phyloP scores from a whole-genome alignment of 495 filamentous ascomycete species.

The Lasiosphaeris hirsuta region DNA sequence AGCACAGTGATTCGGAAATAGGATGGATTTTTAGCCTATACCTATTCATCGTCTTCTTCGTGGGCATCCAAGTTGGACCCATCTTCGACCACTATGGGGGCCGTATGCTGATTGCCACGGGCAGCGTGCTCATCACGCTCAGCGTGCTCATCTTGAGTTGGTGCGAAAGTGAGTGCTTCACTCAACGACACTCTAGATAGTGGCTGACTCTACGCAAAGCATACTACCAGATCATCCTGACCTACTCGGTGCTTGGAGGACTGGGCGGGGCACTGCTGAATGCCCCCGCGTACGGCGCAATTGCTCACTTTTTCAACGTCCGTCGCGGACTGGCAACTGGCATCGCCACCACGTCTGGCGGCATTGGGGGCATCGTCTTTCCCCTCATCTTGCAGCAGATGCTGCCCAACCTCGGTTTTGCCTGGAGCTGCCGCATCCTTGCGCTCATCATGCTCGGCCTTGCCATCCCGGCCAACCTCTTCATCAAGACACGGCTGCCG shows the following conservation, averaged over 20 bases:
- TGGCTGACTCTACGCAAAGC: slow-evolving; percentile 21
- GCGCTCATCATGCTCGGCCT: slow-evolving; percentile 56
- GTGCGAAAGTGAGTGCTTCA: slow-evolving; percentile 33
- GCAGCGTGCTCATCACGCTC: slow-evolving; percentile 48
- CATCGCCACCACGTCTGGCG: slow-evolving; percentile 58
- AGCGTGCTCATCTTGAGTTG: slow-evolving; percentile 55
- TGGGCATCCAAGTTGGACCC: slow-evolving; percentile 65
- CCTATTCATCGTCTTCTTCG: slow-evolving; percentile 60
- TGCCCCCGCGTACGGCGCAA: slow-evolving; percentile 54
- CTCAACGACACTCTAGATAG: not conserved
- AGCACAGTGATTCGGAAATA: slow-evolving; percentile 53
- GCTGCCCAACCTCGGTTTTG: slow-evolving; percentile 52
- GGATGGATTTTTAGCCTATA: slow-evolving; percentile 65
- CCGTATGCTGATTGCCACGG: slow-evolving; percentile 48
- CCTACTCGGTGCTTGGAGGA: slow-evolving; percentile 56
- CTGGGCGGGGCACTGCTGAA: slow-evolving; percentile 57
- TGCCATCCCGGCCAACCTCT: slow-evolving; percentile 49
- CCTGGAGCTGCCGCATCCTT: slow-evolving; percentile 56
- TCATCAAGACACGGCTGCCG: slow-evolving; percentile 53
- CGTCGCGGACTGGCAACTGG: slow-evolving; percentile 62
- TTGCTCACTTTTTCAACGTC: slow-evolving; percentile 63
- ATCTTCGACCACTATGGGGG: slow-evolving; percentile 63
- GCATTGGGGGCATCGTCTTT: slow-evolving; percentile 59
- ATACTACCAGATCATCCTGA: slow-evolving; percentile 67
- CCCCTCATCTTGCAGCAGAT: slow-evolving; percentile 52